Conservation (phyloP, 306 rosid species). For the Pterocarpus santalinus region DNA sequence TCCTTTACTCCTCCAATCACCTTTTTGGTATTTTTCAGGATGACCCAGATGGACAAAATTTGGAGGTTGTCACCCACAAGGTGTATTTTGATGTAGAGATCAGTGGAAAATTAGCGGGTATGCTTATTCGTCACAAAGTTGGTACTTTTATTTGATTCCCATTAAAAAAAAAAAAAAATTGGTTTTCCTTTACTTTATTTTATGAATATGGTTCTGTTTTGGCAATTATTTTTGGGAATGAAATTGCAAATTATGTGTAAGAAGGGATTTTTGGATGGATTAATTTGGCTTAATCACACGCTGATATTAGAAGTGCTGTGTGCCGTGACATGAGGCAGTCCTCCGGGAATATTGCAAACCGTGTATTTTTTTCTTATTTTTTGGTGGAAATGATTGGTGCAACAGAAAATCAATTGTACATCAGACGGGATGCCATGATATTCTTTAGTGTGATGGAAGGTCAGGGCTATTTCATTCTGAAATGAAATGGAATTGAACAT, state of each 20-base stretch:
- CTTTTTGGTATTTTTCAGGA: conserved; percentile 37
- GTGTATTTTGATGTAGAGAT: conserved; percentile 58
- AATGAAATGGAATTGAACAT: conserved; percentile 36
- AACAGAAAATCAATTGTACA: no score
- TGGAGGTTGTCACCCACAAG: conserved; percentile 55
- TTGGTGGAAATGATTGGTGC: background rate
- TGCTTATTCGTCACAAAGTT: conserved; percentile 22
- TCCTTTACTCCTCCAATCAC: background rate
- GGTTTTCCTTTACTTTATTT: background rate
- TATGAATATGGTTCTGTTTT: background rate
- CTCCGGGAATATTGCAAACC: background rate
- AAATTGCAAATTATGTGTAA: conserved; percentile 3
- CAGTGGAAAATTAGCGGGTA: conserved; percentile 53
- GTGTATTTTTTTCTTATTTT: no score
- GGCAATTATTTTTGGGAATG: conserved; percentile 21
- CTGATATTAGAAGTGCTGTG: conserved; percentile 34
- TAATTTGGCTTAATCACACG: conserved; percentile 7
- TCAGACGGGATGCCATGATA: background rate
- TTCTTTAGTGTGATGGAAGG: background rate
- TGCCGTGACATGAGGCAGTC: background rate
- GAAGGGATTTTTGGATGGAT: conserved; percentile 28
- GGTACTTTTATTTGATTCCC: background rate
- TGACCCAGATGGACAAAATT: conserved; percentile 46
- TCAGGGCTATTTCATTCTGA: conserved; percentile 21
- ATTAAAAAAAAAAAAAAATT: background rate